phyloP scores from a whole-genome alignment of 2,329 filamentous ascomycete species.

The Paecilomyces dactylethromorphus region DNA sequence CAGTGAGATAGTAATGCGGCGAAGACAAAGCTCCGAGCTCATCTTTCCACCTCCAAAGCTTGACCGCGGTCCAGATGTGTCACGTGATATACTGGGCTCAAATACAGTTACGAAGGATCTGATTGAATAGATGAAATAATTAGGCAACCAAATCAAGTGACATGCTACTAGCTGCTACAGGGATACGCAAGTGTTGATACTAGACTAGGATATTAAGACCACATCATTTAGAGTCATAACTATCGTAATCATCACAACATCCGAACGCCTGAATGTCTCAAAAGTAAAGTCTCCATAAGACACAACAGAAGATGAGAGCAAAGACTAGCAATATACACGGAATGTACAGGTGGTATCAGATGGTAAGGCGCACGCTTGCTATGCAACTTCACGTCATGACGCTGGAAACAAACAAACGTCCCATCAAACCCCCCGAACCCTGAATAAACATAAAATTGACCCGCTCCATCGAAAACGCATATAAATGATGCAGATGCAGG shows the following conservation, averaged over 20 bases:
- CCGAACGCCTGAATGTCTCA: not conserved
- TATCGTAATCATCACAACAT: not conserved
- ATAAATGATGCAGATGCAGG: not conserved
- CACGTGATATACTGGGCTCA: no score
- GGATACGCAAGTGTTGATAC: not conserved
- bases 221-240: not conserved
- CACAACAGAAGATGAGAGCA: not conserved
- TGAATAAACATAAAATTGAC: not conserved
- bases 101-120: no score
- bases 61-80: no score
- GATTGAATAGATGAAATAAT: no score
- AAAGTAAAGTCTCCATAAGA: not conserved
- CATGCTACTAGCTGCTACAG: not conserved
- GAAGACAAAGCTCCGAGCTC: not conserved
- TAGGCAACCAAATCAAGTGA: no score
- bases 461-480: not conserved
- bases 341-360: not conserved
- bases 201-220: not conserved
- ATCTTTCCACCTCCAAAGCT: not conserved
- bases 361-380: not conserved
- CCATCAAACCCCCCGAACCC: not conserved
- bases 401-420: not conserved
- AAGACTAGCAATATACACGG: not conserved
- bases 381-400: not conserved
- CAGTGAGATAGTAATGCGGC: not conserved